These are phyloP conservation scores for Solanum gracilifrons DNA, from an alignment of 257 asterid genomes.

Conservation along the genomic window DNA sequence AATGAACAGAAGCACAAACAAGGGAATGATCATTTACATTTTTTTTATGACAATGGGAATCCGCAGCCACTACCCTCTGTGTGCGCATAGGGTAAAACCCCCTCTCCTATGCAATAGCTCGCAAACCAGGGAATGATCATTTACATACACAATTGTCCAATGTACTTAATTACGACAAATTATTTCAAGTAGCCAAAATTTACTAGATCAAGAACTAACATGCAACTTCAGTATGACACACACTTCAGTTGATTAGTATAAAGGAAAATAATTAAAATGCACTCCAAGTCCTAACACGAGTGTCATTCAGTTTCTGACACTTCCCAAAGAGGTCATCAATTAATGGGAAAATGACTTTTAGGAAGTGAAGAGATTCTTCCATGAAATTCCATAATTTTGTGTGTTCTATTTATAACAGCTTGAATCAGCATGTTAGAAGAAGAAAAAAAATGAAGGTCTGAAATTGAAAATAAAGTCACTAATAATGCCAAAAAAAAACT, in stretches of 20 bases:
- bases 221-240: not conserved
- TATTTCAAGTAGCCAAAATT: not conserved
- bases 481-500: not conserved
- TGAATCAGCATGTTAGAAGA: not conserved
- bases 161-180: not conserved
- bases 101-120: not conserved
- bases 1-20: not conserved
- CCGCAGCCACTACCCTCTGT: no score
- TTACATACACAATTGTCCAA: not conserved
- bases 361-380: not conserved
- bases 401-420: not conserved
- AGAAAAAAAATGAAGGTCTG: not conserved
- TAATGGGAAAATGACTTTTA: not conserved
- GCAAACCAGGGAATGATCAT: no score
- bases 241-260: not conserved
- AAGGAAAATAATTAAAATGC: not conserved
- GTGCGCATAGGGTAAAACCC: no score
- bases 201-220: not conserved
- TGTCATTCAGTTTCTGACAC: not conserved
- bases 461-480: not conserved
- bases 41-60: no score
- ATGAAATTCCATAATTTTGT: not conserved
- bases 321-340: not conserved
- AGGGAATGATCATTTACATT: not conserved
- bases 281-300: not conserved